Evolutionary conservation across 1,139 yeast species (phyloP).

Genomic region (Pichia sp.): DNA sequence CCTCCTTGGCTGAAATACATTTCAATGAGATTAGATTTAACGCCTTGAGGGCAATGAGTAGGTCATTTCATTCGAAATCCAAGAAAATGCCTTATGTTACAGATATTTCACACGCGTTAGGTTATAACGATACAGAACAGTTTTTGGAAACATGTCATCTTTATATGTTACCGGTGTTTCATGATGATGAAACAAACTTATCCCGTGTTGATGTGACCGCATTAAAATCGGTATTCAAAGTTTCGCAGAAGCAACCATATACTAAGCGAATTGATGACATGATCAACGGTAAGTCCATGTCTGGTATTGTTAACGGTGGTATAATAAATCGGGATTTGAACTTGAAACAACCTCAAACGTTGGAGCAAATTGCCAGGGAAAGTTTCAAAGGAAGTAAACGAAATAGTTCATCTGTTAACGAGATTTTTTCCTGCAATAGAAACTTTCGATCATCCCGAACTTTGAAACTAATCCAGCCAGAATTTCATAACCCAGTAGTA

Average conservation of each 20-base stretch:
- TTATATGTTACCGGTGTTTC: slow-evolving; percentile 53
- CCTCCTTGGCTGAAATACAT: slow-evolving; percentile 76
- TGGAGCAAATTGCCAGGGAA: slow-evolving; percentile 23
- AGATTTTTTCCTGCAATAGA: slow-evolving; percentile 8
- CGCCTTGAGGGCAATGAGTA: slow-evolving; percentile 65
- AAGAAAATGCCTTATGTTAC: slow-evolving; percentile 53
- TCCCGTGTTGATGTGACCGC: slow-evolving; percentile 46
- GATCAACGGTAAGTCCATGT: slow-evolving; percentile 30
- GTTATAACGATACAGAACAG: slow-evolving; percentile 59
- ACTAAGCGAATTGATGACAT: slow-evolving; percentile 50
- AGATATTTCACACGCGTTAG: slow-evolving; percentile 48
- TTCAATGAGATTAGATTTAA: slow-evolving; percentile 75
- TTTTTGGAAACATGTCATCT: slow-evolving; percentile 55
- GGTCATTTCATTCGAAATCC: slow-evolving; percentile 66
- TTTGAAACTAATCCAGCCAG: neutral
- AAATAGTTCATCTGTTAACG: slow-evolving; percentile 13
- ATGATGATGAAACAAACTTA: slow-evolving; percentile 37
- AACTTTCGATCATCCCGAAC: neutral
- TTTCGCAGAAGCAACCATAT: slow-evolving; percentile 53
- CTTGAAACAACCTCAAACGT: slow-evolving; percentile 15
- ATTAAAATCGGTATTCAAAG: slow-evolving; percentile 34
- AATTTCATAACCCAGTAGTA: neutral
- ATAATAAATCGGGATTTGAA: slow-evolving; percentile 28
- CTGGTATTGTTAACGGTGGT: slow-evolving; percentile 36
- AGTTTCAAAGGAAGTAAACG: slow-evolving; percentile 18